Evolutionary conservation across 192 early-diverging fungal genomes (phyloP), one percentile per base, ranked within the genome.

Genomic region (Paraglomus brasilianum): DNA sequence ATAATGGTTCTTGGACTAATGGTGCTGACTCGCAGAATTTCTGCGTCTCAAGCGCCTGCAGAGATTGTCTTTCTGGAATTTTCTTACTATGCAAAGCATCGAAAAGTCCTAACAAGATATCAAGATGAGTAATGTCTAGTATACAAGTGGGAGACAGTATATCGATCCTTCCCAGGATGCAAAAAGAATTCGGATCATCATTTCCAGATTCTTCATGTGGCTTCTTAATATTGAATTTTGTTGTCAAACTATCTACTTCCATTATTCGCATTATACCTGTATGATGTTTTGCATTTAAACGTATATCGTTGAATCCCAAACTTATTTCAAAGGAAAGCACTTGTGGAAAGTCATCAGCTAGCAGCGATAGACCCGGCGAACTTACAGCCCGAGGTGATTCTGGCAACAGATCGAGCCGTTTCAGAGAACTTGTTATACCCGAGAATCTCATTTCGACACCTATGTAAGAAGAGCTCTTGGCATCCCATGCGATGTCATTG

Each of bases 121-220:
- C 49, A 69, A 69, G 14, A 24, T 56, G 50, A 8, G 17, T n/a
- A 55, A 30, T 44, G n/a, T 45, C 10, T 30, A 69, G 8, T 2
- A 40, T 19, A 36, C 52, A n/a, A 56, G 21, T 17, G 9, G 66
- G 66, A 44, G 21, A 51, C 15, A 11, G 1, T 44, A 69, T 56
- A 19, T 69, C 66, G 1, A 69, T 44, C 14, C 11, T 55, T 8
- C 66, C 66, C 22, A 21, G 22, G 14, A 69, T 21, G 22, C 51
- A 69, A 42, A 69, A 69, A 24, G 21, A 55, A 56, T 69, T 69
- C 7, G 66, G 66, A 55, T 69, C 52, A 39, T 69, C 66, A 56
- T 8, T 43, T 56, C 21, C 9, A 44, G 11, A 30, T 21, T 21
- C 17, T 56, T 19, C 41, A 13, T 56, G 9, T 4, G 66, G 66